Base-by-base conservation (phyloP, 495 filamentous ascomycete genomes). In the Penicillium macrosclerotiorum region DNA sequence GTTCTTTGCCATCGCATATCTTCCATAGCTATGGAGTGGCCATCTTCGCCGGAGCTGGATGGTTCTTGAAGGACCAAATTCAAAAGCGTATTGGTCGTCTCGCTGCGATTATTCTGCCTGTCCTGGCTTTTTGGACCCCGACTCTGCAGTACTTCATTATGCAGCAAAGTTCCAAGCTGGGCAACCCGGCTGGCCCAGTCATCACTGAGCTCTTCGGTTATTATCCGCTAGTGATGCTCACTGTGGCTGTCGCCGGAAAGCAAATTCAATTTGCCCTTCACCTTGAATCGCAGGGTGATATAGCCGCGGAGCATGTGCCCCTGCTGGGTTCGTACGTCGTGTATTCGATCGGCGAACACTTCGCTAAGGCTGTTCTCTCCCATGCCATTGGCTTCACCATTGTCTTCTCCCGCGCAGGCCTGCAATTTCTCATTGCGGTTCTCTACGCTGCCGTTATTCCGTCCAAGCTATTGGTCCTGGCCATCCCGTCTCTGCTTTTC, bases 81-180 rank as follows among this genome's bases (percentile, higher is more conserved):
- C 81, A 45, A 59, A 70, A 59, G 65, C 45, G 66, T 40, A 32
- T 60, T 56, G 55, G 64, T 61, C 50, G 65, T 34, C 63, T 68
- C 43, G 70, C 67, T 43, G 55, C 74, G 23, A 62, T 67, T 42
- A 45, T 85, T 42, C 55, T 84, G 54, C 82, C 90, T 2, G 65
- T 90, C 14, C 61, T 91, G 19, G 86, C 89, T 2, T 73, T 83
- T 36, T 90, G 83, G 68, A 81, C 86, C 12, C 90, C 91, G 4
- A 68, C 77, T 11, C 62, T 84, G 19, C 86, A 96, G 59, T 83
- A 77, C 46, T 76, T 79, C 37, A 62, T 95, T 14, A 84, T 81
- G 53, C 68, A 76, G 37, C 71, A 74, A 44, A 91, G 88, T 55
- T 74, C 69, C 4, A 43, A 59, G 11, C 66, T 92, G 29, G 88